These are phyloP conservation scores for Coffea eugenioides DNA, from an alignment of 257 asterid species.

Conservation along the genomic window DNA sequence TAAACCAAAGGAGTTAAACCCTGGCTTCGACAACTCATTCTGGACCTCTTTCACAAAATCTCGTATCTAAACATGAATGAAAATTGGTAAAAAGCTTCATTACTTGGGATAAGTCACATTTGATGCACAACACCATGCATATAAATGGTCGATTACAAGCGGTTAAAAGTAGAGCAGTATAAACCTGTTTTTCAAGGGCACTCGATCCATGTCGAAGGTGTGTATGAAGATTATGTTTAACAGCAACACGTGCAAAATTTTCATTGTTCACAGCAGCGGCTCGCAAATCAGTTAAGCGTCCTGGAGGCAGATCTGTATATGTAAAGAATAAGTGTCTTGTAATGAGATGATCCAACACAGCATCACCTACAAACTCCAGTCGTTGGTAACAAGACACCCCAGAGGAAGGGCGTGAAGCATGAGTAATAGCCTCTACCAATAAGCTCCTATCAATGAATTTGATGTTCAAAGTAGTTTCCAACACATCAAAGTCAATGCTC, in stretches of 20 bases:
- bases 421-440: constrained; percentile 96
- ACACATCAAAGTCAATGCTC: constrained; percentile 70
- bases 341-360: constrained; percentile 95
- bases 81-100: neutral
- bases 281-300: constrained; percentile 92
- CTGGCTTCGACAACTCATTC: constrained; percentile 70
- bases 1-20: constrained; percentile 89
- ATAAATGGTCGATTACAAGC: neutral
- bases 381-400: constrained; percentile 98
- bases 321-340: constrained; percentile 85
- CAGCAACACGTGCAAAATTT: constrained; percentile 97
- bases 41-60: constrained; percentile 88
- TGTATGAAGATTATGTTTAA: constrained; percentile 75
- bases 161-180: neutral
- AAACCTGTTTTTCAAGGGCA: constrained; percentile 94
- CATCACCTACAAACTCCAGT: constrained; percentile 97
- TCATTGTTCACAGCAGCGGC: constrained; percentile 99
- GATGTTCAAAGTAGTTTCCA: constrained; percentile 65
- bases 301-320: constrained; percentile 96
- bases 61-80: constrained; percentile 55
- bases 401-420: constrained; percentile 97
- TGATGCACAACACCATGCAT: neutral
- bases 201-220: constrained; percentile 99
- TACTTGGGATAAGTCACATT: neutral
- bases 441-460: constrained; percentile 66